A percentile compares a stretch with the other conserved stretches of the same genome.
These are phyloP conservation scores for Isatis tinctoria DNA, from an alignment of 345 rosid species.

Conservation along the genomic window DNA sequence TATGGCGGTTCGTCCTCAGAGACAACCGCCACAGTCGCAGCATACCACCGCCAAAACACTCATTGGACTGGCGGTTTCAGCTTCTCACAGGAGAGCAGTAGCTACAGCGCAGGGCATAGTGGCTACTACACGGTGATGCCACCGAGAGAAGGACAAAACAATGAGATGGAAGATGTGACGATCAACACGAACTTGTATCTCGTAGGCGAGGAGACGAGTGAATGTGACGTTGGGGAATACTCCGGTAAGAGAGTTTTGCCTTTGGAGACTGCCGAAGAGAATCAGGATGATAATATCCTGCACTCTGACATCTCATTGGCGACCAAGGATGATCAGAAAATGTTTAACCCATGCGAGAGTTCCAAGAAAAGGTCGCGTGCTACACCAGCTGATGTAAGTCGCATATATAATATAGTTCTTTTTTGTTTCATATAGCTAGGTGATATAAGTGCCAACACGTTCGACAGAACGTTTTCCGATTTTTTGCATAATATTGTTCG, in stretches of 20 bases:
- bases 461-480: not conserved
- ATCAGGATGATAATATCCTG: conserved; percentile 13
- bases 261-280: conserved; percentile 14
- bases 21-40: conserved; percentile 9
- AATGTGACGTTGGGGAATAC: conserved; percentile 31
- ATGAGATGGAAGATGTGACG: conserved; percentile 33
- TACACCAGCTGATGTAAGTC: conserved; percentile 46
- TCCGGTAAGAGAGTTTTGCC: conserved; percentile 18
- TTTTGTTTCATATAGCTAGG: not conserved
- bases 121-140: conserved; percentile 8
- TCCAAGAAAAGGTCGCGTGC: conserved; percentile 56
- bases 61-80: conserved; percentile 11
- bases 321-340: conserved; percentile 27
- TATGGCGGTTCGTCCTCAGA: conserved; percentile 17
- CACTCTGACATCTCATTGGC: conserved; percentile 8
- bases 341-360: conserved; percentile 24
- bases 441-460: not conserved
- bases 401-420: not conserved
- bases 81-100: conserved; percentile 41
- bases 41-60: conserved; percentile 15
- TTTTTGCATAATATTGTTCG: not conserved
- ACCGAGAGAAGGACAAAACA: conserved; percentile 28
- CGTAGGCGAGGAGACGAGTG: conserved; percentile 38
- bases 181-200: conserved; percentile 42
- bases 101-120: conserved; percentile 19